Base-by-base conservation (phyloP, 495 filamentous ascomycete genomes). In the Gamarada debralockiae region DNA sequence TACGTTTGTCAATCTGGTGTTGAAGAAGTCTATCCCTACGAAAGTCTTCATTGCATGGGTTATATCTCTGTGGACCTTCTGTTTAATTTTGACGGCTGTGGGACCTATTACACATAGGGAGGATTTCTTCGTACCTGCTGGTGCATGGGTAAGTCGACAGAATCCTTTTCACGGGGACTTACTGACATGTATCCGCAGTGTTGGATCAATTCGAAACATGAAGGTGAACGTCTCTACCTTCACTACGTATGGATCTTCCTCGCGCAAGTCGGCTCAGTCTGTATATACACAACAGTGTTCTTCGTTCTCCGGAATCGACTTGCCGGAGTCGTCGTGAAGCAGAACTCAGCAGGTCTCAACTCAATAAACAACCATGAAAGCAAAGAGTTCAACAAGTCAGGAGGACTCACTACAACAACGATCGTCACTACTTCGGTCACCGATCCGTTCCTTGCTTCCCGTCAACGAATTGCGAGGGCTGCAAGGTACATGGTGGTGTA, bases 221-320 rank as follows among this genome's bases (percentile, higher is more conserved):
- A 45, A 39, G 15, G 14, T 17, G 51, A 54, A 13, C 80, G 82
- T 42, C 70, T 86, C 5, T 81, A 73, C 65, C 75, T 82, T 20
- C 82, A 85, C 55, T 86, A 86, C 55, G 66, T 84, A 53, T 86
- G 80, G 80, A 81, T 85, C 65, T 84, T 86, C 68, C 62, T 86
- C 29, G 72, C 77, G 46, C 76, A 85, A 61, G 82, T 84, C 59
- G 79, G 80, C 38, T 82, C 81, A 5, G 70, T 84, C 14, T 53
- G 67, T 37, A 71, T 83, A 25, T 86, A 86, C 62, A 70, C 71
- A 4, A 55, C 74, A 36, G 73, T 82, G 62, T 82, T 78, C 64
- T 67, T 81, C 59, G 74, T 77, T 55, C 71, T 84, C 15, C 45
- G 48, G 22, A 17, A 14, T 24, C 42, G 27, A 29, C 27, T 41